Percentiles rank a stretch among this genome's conserved stretches.
Evolutionary conservation across 768 basidiomycete genomes (phyloP).

Genomic region (Auricularia heimuer): DNA sequence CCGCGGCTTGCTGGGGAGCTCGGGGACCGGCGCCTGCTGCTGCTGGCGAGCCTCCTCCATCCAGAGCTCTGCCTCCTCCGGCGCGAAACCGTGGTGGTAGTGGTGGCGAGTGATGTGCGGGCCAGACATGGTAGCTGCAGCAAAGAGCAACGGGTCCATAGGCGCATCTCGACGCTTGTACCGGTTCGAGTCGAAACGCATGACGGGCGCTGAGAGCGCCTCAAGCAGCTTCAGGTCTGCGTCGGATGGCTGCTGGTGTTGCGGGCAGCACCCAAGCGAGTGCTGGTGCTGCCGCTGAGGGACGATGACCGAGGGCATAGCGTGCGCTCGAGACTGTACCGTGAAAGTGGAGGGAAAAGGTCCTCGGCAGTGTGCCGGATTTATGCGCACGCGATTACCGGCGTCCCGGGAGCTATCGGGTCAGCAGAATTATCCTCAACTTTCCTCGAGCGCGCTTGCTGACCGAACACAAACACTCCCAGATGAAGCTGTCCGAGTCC

Average conservation of each 20-base stretch:
- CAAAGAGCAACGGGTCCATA: conserved; percentile 71
- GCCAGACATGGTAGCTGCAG: conserved; percentile 62
- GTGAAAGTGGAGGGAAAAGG: not conserved
- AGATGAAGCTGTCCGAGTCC: no score
- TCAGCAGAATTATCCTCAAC: no score
- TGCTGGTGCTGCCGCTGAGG: not conserved
- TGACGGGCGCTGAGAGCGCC: not conserved
- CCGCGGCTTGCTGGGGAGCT: conserved; percentile 22
- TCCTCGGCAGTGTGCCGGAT: not conserved
- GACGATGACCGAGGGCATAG: not conserved
- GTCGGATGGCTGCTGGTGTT: not conserved
- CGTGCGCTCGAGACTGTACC: not conserved
- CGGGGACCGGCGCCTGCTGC: conserved; percentile 28
- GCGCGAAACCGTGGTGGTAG: conserved; percentile 72
- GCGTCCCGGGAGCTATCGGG: no score
- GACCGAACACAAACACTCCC: no score
- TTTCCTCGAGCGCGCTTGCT: no score
- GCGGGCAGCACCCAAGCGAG: not conserved
- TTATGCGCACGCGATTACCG: not conserved
- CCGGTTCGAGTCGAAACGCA: conserved; percentile 10
- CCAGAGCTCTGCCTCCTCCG: conserved; percentile 41
- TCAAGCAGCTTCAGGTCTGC: not conserved
- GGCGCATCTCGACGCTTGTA: conserved; percentile 59
- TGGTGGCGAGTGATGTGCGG: conserved; percentile 79
- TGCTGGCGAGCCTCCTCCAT: conserved; percentile 50